Base-by-base conservation (phyloP, 345 rosid genomes). In the Fremontodendron californicum region DNA sequence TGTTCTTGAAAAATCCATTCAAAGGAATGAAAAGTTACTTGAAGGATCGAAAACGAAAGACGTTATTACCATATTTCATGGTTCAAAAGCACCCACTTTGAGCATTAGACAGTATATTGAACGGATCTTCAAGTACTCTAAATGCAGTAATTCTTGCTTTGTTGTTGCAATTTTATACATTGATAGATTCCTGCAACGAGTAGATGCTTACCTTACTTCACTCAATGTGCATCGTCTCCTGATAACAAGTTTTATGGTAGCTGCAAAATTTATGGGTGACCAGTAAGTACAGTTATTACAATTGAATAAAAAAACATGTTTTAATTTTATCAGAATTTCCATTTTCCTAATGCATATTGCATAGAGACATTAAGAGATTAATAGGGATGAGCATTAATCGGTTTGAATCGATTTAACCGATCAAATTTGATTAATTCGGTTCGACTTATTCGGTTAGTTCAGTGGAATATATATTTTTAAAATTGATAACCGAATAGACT, bases 191-290 rank as follows among this genome's bases (percentile, higher is more conserved):
- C 75, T 81, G 35, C 77, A 78, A 42, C 37, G 15, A 9, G 69
- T 23, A 45, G 68, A 25, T 51, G 73, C 58, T 71, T 74, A 15
- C 77, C 85, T 86, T 15, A 83, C 88, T 42, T 82, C 81, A 39
- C 84, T 86, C 78, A 86, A 84, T 42, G 74, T 80, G 54, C 89
- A 86, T 71, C 87, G 89, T 27, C 87, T 86, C 65, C 81, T 86
- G 62, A 82, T 86, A 46, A 82, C 89, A 0, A 82, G 84, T 82
- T 51, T 84, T 8, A 70, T 86, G 78, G 68, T 84, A 2, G 85
- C 89, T 23, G 82, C 85, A 67, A 86, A 86, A 73, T 80, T 86
- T 73, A 69, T 81, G 82, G 85, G 84, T 12, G 81, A 84, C 57
- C 71, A 73, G 89, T 86, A 57, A 86, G 82, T 78, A 23, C n/a